phyloP scores from a whole-genome alignment of 208 protist species.

The Leishmania gerbilli region DNA sequence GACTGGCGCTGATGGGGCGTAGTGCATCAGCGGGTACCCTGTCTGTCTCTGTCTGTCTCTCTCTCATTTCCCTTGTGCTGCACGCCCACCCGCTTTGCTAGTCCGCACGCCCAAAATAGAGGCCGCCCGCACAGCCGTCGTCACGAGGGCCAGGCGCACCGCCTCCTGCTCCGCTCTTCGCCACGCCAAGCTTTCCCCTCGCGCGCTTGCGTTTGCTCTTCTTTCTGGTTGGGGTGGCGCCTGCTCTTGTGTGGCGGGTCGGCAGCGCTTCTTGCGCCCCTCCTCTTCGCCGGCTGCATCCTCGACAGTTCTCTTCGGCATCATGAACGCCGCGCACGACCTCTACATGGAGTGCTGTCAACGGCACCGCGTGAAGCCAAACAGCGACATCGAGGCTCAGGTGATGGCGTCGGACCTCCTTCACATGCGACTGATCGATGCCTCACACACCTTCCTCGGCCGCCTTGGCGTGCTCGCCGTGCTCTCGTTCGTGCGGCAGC shows the following conservation, averaged over 20 bases:
- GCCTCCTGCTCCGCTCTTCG: neutral
- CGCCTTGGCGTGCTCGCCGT: conserved; percentile 68
- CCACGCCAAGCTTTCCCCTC: neutral
- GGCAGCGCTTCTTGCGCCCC: neutral
- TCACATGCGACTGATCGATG: conserved; percentile 57
- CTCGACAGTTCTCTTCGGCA: neutral
- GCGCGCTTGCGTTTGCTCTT: neutral
- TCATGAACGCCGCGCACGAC: conserved; percentile 19
- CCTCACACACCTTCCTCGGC: conserved; percentile 78
- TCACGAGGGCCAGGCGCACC: neutral
- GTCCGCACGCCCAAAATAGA: neutral
- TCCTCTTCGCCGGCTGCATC: neutral
- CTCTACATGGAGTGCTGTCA: conserved; percentile 80
- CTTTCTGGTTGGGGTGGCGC: neutral
- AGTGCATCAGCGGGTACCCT: conserved; percentile 3
- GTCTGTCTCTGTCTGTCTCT: conserved; percentile 2
- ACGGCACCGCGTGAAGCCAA: conserved; percentile 60
- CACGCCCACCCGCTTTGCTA: neutral
- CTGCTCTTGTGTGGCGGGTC: neutral
- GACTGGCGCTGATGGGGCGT: neutral
- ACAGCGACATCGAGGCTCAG: conserved; percentile 60
- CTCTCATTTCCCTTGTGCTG: conserved; percentile 2
- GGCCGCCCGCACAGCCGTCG: neutral
- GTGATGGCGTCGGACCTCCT: conserved; percentile 58
- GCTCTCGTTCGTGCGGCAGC: conserved; percentile 63